phyloP scores from a whole-genome alignment of 805 yeast genomes.

The Teunomyces lycoperdinae region DNA sequence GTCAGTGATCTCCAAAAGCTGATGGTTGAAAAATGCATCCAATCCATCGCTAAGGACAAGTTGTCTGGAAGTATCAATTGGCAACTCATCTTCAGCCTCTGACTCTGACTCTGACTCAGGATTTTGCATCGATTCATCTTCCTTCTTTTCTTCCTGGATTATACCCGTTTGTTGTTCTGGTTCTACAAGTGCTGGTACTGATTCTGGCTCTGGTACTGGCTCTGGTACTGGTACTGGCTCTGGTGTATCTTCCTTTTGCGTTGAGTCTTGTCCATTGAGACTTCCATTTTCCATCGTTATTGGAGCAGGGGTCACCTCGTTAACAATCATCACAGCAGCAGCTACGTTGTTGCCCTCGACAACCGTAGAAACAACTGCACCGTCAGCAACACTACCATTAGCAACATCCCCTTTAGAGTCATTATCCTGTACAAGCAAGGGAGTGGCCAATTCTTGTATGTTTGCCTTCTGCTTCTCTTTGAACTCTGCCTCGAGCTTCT shows the following conservation, averaged over 20 bases:
- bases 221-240: no score
- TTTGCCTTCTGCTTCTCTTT: slow-evolving; percentile 3
- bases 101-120: slow-evolving; percentile 21
- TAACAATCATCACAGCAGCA: not conserved
- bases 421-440: not conserved
- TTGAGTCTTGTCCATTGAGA: no score
- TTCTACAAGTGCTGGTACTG: no score
- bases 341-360: not conserved
- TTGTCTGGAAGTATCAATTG: slow-evolving; percentile 57
- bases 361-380: not conserved
- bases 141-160: slow-evolving; percentile 1
- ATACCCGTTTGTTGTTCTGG: not conserved
- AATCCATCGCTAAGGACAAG: slow-evolving; percentile 25
- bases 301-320: not conserved
- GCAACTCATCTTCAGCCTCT: slow-evolving; percentile 31
- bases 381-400: not conserved
- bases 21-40: slow-evolving; percentile 22
- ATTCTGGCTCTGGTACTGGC: no score
- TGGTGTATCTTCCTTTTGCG: no score
- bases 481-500: slow-evolving; percentile 23
- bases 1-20: slow-evolving; percentile 29
- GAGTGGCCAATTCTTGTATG: not conserved
- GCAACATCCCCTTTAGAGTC: not conserved
- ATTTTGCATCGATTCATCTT: slow-evolving; percentile 1
- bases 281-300: no score